A percentile compares a stretch with the other conserved stretches of the same genome.
Conservation (phyloP, 345 rosid genomes). For the Hibiscus syriacus region DNA sequence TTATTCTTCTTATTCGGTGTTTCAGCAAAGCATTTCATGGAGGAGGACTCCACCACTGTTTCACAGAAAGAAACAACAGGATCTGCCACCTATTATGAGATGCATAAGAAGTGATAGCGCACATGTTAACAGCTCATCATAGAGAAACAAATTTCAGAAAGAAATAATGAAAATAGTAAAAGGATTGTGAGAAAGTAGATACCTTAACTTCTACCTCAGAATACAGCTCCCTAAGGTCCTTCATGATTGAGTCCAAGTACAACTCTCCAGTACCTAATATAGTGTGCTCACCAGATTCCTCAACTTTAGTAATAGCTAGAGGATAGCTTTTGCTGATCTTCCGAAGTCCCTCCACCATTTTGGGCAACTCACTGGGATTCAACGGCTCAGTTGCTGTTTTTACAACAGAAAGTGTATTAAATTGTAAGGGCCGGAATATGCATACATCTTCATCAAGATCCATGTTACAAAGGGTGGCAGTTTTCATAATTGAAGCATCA, state of each 20-base stretch:
- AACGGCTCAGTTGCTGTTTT: slow-evolving; percentile 97
- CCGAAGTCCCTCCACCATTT: slow-evolving; percentile 99
- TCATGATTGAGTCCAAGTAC: slow-evolving; percentile 95
- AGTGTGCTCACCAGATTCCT: slow-evolving; percentile 98
- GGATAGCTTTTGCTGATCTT: slow-evolving; percentile 99
- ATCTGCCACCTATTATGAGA: slow-evolving; percentile 69
- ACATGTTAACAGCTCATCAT: neutral
- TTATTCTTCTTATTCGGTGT: slow-evolving; percentile 97
- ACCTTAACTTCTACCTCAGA: slow-evolving; percentile 99
- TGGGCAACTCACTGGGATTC: slow-evolving; percentile 96
- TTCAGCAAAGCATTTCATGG: slow-evolving; percentile 98
- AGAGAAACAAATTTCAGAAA: neutral
- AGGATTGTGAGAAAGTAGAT: slow-evolving; percentile 5
- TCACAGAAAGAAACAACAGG: slow-evolving; percentile 98
- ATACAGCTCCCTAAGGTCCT: slow-evolving; percentile 95
- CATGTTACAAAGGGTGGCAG: slow-evolving; percentile 77
- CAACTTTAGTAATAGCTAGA: slow-evolving; percentile 91
- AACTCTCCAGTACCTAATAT: slow-evolving; percentile 94
- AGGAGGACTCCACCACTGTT: slow-evolving; percentile 96
- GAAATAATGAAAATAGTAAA: neutral
- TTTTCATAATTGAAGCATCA: slow-evolving; percentile 94
- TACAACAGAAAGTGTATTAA: slow-evolving; percentile 92
- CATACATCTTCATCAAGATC: slow-evolving; percentile 71
- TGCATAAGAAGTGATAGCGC: slow-evolving; percentile 8
- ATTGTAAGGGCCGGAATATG: slow-evolving; percentile 83